Evolutionary conservation across 306 rosid species (phyloP).

Genomic region (Cucumis hystrix): DNA sequence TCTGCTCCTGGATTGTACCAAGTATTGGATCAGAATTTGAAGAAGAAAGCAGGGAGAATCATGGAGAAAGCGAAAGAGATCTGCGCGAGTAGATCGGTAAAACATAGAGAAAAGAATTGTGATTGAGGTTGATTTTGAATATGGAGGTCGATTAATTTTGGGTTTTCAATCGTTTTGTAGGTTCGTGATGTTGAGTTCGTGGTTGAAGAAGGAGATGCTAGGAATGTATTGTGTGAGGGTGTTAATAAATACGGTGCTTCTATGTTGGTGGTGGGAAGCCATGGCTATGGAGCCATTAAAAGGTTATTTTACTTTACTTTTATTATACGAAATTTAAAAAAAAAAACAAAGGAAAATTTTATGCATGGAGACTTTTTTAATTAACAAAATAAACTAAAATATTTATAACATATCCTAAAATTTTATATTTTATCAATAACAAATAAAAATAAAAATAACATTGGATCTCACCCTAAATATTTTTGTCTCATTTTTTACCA

Average conservation of each 20-base stretch:
- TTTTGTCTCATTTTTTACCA: no score
- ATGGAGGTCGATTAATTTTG: not conserved
- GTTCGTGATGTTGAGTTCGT: constrained; percentile 25
- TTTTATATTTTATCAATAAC: no score
- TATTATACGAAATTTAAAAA: no score
- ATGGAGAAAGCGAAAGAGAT: not conserved
- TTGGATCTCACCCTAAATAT: no score
- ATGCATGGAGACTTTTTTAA: no score
- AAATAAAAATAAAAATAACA: no score
- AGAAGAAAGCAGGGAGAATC: not conserved
- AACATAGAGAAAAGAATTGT: no score
- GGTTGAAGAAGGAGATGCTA: constrained; percentile 59
- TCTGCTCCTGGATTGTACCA: not conserved
- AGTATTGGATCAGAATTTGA: not conserved
- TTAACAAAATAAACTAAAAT: no score
- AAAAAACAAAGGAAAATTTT: no score
- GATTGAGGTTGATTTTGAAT: no score
- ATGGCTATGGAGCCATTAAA: constrained; percentile 53
- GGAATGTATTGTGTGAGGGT: constrained; percentile 63
- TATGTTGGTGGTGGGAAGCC: constrained; percentile 61
- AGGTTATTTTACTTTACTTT: not conserved
- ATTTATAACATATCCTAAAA: no score
- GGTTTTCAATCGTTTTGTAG: constrained; percentile 8
- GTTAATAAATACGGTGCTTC: constrained; percentile 62
- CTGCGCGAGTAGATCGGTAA: not conserved